phyloP scores from a whole-genome alignment of 75 land plant genomes.

The Sequoia sempervirens region DNA sequence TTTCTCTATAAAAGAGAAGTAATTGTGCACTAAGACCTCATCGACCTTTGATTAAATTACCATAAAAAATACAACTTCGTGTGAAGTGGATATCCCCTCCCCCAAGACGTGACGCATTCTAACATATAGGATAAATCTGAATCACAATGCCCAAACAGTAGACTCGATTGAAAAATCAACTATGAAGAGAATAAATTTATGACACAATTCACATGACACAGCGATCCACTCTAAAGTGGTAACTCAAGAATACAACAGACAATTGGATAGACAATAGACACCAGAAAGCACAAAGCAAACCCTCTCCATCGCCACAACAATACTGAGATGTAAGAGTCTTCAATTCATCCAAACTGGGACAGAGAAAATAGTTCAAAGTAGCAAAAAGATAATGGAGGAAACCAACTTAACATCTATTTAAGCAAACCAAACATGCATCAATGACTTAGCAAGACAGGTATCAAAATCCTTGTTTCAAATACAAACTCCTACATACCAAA shows the following conservation, averaged over 20 bases:
- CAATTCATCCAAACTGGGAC: background rate
- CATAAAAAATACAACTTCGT: background rate
- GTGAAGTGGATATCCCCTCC: background rate
- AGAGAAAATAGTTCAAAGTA: too few species aligned
- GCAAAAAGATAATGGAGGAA: too few species aligned
- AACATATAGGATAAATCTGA: too few species aligned
- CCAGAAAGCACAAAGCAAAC: background rate
- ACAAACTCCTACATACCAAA: background rate
- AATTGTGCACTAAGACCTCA: background rate
- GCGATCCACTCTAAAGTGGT: too few species aligned
- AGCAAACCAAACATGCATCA: background rate
- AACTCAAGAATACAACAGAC: background rate
- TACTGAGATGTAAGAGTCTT: background rate
- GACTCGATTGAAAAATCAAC: too few species aligned
- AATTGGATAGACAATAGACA: background rate
- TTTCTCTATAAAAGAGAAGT: background rate
- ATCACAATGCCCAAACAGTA: too few species aligned
- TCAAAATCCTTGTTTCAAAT: background rate
- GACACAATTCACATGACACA: too few species aligned
- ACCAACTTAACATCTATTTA: too few species aligned
- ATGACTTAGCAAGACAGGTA: too few species aligned
- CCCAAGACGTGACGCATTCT: background rate
- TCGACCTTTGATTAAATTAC: background rate
- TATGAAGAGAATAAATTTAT: too few species aligned
- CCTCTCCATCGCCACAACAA: background rate